Base-by-base conservation (phyloP, 495 filamentous ascomycete genomes). In the Penicilliopsis zonata region DNA sequence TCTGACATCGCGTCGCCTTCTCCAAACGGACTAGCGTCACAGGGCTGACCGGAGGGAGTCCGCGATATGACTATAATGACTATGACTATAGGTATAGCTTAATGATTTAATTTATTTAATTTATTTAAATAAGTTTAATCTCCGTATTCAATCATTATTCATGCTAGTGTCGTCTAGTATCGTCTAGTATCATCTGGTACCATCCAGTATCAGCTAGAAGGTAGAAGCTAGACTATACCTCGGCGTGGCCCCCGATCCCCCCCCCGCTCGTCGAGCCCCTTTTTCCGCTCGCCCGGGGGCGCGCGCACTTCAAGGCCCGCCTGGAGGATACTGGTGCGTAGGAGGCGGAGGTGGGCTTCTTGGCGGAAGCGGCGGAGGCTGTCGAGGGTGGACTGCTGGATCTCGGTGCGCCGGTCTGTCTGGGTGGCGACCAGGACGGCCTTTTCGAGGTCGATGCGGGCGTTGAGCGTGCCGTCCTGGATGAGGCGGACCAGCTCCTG, bases 361-460 rank as follows among this genome's bases (percentile, higher is more conserved):
- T 69, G 65, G 44, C 86, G 74, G 46, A 86, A 92, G 15, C 70
- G 61, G 27, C 71, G 70, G 14, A 85, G 72, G 39, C 70, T 72
- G n/a, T 70, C 49, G 18, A 92, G 52, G 0, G 78, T 73, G 3
- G 74, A 59, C 1, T 56, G 44, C 48, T 92, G 84, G 30, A 90
- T 70, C n/a, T 70, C 63, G 4, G 56, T 49, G 27, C 86, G 74
- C 3, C 73, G 52, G 30, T 88, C 69, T 16, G 58, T 60, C 22
- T 75, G 65, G 13, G 77, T 78, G 4, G 80, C 74, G 5, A 81
- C 72, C 3, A 98, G 69, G 50, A 88, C 73, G 38, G 69, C 65
- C 41, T 87, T 81, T 35, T 88, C 79, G 0, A 83, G 71, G 44
- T 98, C 83, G 32, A 98, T 80, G 23, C 86, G 71, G 0, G 82